phyloP scores from a whole-genome alignment of 208 protist species.

The Trypanosoma grayi region DNA sequence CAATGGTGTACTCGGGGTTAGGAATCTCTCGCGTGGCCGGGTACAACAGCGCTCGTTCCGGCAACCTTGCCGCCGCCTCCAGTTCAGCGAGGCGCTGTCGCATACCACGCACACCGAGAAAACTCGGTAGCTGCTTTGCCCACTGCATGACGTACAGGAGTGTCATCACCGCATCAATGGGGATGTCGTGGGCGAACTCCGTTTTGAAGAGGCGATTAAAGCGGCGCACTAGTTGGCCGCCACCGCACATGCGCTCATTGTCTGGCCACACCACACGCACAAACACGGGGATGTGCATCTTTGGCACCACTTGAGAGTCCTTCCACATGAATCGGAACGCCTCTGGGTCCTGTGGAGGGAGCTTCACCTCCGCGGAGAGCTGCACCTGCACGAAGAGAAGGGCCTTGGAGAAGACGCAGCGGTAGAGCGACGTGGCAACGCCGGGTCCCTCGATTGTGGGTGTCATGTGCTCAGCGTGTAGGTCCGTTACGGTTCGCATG shows the following conservation, averaged over 20 bases:
- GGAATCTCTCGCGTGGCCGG: constrained; percentile 86
- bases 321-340: constrained; percentile 84
- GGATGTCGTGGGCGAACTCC: constrained; percentile 82
- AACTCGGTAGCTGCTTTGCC: constrained; percentile 47
- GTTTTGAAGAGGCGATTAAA: constrained; percentile 73
- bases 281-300: constrained; percentile 87
- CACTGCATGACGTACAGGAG: constrained; percentile 76
- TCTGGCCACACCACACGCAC: constrained; percentile 82
- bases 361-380: constrained; percentile 89
- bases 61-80: constrained; percentile 36
- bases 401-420: constrained; percentile 86
- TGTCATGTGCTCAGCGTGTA: constrained; percentile 67
- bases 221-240: constrained; percentile 54
- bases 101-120: constrained; percentile 78
- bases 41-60: constrained; percentile 52
- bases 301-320: constrained; percentile 78
- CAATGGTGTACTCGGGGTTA: constrained; percentile 83
- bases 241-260: constrained; percentile 66
- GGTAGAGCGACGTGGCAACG: constrained; percentile 79
- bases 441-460: constrained; percentile 81
- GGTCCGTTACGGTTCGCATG: constrained; percentile 77
- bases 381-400: constrained; percentile 82
- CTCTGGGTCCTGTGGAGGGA: constrained; percentile 86
- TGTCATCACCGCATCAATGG: constrained; percentile 70
- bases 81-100: constrained; percentile 74